phyloP scores from a whole-genome alignment of 2,329 filamentous ascomycete genomes.

The Blastomyces gilchristii region DNA sequence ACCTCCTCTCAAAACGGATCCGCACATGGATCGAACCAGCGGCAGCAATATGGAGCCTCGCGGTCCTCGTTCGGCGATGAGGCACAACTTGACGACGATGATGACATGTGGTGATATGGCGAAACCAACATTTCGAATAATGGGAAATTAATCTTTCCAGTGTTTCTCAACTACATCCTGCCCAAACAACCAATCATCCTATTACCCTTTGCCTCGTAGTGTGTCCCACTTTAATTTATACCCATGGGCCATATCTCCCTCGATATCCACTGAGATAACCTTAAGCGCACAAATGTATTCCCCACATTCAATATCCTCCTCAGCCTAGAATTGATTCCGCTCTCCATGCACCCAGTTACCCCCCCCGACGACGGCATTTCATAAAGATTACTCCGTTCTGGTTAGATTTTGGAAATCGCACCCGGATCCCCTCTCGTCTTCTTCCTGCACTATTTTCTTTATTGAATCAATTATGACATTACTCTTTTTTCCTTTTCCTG shows the following conservation, averaged over 20 bases:
- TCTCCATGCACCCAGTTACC: not conserved
- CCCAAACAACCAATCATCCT: not conserved
- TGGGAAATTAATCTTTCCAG: not conserved
- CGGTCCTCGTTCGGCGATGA: slow-evolving; percentile 34
- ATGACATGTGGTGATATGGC: slow-evolving; percentile 39
- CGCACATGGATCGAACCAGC: slow-evolving; percentile 27
- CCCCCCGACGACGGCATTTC: not conserved
- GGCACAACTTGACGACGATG: slow-evolving; percentile 34
- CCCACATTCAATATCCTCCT: not conserved
- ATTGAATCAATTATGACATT: not conserved
- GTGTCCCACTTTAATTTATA: not conserved
- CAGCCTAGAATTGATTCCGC: not conserved
- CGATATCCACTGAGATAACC: not conserved
- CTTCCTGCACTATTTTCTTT: not conserved
- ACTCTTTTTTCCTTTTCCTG: not conserved
- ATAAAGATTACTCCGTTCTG: not conserved
- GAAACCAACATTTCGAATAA: not conserved
- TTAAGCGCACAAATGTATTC: not conserved
- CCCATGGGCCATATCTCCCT: not conserved
- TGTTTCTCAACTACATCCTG: not conserved
- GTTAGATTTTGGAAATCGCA: slow-evolving; percentile 1
- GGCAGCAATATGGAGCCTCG: slow-evolving; percentile 26
- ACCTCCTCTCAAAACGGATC: slow-evolving; percentile 31
- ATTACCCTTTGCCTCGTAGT: not conserved
- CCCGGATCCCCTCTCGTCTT: not conserved